Evolutionary conservation across 768 basidiomycete genomes (phyloP).

Genomic region (Mycena albidolilacea): DNA sequence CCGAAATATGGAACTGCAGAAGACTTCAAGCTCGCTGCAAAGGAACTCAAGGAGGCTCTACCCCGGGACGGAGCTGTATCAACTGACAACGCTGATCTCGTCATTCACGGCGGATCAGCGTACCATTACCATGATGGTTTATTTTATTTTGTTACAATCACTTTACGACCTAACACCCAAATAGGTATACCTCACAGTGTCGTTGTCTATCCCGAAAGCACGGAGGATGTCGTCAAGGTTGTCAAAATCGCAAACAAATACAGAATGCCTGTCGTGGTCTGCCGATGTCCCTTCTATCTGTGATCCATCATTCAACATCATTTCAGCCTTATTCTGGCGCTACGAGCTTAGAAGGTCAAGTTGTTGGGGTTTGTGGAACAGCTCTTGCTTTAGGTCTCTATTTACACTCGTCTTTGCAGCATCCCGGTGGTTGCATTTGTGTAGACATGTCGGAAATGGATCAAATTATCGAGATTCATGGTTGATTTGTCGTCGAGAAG

Average conservation of each 20-base stretch:
- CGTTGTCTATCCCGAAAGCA: conserved; percentile 75
- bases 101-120: conserved; percentile 68
- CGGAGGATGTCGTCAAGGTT: conserved; percentile 87
- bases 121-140: conserved; percentile 67
- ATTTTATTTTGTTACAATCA: conserved; percentile 9
- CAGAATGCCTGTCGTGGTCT: conserved; percentile 75
- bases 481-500: conserved; percentile 51
- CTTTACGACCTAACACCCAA: background rate
- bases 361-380: conserved; percentile 65
- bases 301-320: background rate
- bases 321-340: conserved; percentile 79
- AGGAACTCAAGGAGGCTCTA: conserved; percentile 62
- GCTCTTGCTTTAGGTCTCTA: background rate
- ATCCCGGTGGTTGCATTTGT: conserved; percentile 76
- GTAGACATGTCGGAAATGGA: conserved; percentile 88
- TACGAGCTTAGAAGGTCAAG: conserved; percentile 87
- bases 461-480: conserved; percentile 80
- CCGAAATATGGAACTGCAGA: conserved; percentile 63
- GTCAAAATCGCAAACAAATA: conserved; percentile 83
- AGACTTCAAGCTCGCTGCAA: conserved; percentile 69
- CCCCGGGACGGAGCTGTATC: conserved; percentile 56
- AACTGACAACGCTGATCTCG: conserved; percentile 67
- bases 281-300: background rate
- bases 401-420: conserved; percentile 43
- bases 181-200: conserved; percentile 67